Evolutionary conservation across 2,329 filamentous ascomycete species (phyloP).

Genomic region (Drechslera avenae): DNA sequence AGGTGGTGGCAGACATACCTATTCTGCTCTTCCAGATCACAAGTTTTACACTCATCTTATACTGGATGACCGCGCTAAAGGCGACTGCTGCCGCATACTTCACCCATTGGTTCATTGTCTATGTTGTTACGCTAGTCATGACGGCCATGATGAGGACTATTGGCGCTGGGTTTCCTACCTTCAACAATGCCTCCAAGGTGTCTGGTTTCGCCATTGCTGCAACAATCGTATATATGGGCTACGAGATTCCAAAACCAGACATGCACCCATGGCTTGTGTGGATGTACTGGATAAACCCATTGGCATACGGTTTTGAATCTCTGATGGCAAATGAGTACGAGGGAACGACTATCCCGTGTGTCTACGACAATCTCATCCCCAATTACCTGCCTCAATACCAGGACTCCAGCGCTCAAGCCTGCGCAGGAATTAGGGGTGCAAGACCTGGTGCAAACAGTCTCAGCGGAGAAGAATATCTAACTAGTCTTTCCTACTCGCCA

Average conservation of each 20-base stretch:
- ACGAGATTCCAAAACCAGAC: conserved; percentile 56
- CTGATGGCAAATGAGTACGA: conserved; percentile 73
- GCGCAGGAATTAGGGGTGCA: conserved; percentile 64
- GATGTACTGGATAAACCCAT: conserved; percentile 73
- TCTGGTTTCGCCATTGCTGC: conserved; percentile 62
- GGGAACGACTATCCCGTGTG: conserved; percentile 54
- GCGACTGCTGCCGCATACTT: conserved; percentile 77
- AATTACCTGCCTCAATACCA: conserved; percentile 55
- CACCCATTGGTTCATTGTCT: conserved; percentile 50
- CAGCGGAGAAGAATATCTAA: conserved; percentile 64
- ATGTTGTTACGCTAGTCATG: conserved; percentile 63
- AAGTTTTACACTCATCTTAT: conserved; percentile 67
- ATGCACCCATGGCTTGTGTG: conserved; percentile 61
- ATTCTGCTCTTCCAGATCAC: conserved; percentile 64
- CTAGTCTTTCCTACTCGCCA: conserved; percentile 52
- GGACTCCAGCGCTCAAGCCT: conserved; percentile 54
- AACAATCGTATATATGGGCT: conserved; percentile 67
- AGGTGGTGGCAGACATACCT: conserved; percentile 65
- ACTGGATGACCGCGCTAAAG: conserved; percentile 82
- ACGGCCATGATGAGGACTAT: conserved; percentile 82
- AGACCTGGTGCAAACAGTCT: conserved; percentile 55
- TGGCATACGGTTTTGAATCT: conserved; percentile 78
- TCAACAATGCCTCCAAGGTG: conserved; percentile 61
- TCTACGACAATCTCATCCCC: conserved; percentile 58
- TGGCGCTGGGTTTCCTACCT: conserved; percentile 68